Percentiles rank a stretch among this genome's conserved stretches.
Evolutionary conservation across 2,329 filamentous ascomycete species (phyloP).

Genomic region (Sporothrix luriei): DNA sequence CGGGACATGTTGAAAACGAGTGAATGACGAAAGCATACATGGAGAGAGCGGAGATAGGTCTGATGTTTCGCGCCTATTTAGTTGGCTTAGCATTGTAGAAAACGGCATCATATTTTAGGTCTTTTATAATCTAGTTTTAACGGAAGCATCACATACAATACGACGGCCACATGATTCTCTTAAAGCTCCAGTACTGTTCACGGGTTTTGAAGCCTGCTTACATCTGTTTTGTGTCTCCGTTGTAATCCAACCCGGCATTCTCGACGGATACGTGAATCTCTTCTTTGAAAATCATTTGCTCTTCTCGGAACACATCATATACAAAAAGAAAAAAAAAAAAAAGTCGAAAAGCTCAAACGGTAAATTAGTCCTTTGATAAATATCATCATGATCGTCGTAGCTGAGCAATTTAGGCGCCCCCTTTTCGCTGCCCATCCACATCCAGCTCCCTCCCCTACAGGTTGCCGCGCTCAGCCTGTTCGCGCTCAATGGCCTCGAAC

Average conservation of each 20-base stretch:
- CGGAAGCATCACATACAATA: conserved; percentile 15
- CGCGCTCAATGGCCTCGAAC: conserved; percentile 93
- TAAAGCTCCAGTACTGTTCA: not conserved
- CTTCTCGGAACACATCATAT: too few relatives aligned
- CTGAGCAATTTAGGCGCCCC: not conserved
- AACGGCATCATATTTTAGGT: conserved; percentile 15
- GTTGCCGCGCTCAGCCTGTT: conserved; percentile 85
- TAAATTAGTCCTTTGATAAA: not conserved
- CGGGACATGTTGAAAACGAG: not conserved
- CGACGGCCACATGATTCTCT: not conserved
- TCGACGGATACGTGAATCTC: too few relatives aligned
- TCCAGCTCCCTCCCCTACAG: conserved; percentile 50
- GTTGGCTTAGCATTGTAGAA: conserved; percentile 27
- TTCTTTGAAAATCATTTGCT: too few relatives aligned
- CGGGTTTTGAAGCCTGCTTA: too few relatives aligned
- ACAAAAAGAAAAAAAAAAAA: too few relatives aligned
- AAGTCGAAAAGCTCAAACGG: not conserved
- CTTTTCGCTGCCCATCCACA: not conserved
- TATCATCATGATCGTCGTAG: conserved; percentile 3
- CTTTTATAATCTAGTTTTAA: not conserved
- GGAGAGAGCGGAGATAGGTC: not conserved
- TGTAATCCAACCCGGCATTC: too few relatives aligned
- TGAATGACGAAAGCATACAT: not conserved
- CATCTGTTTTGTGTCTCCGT: too few relatives aligned
- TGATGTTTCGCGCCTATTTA: not conserved